A percentile compares a stretch with the other conserved stretches of the same genome.
Evolutionary conservation across 2,329 filamentous ascomycete species (phyloP).

Genomic region (Neofusicoccum umdonicola): DNA sequence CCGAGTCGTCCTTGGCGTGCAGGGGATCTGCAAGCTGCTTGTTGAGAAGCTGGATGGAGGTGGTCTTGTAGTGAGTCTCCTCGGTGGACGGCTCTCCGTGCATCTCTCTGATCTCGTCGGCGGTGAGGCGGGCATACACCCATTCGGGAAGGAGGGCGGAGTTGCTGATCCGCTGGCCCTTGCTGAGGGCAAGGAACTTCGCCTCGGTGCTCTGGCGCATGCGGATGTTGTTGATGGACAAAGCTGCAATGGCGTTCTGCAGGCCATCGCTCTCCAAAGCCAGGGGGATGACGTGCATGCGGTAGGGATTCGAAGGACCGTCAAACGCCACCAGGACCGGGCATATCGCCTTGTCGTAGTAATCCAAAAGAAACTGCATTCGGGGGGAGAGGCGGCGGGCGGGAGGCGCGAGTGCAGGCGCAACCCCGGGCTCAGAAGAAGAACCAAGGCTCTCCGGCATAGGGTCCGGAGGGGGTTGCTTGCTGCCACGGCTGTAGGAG

Average conservation of each 20-base stretch:
- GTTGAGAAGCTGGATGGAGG: slow-evolving; percentile 81
- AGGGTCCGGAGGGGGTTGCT: slow-evolving; percentile 5
- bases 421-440: slow-evolving; percentile 17
- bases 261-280: slow-evolving; percentile 75
- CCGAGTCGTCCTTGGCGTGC: slow-evolving; percentile 78
- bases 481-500: slow-evolving; percentile 28
- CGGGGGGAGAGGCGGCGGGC: slow-evolving; percentile 63
- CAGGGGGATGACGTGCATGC: slow-evolving; percentile 75
- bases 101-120: slow-evolving; percentile 38
- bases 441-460: slow-evolving; percentile 16
- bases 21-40: slow-evolving; percentile 74
- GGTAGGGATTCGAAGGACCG: slow-evolving; percentile 78
- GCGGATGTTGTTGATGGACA: slow-evolving; percentile 84
- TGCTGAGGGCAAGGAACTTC: slow-evolving; percentile 27
- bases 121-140: slow-evolving; percentile 36
- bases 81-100: slow-evolving; percentile 63
- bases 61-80: slow-evolving; percentile 80
- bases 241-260: slow-evolving; percentile 88
- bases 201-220: slow-evolving; percentile 70
- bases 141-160: slow-evolving; percentile 37
- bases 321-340: slow-evolving; percentile 91
- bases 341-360: slow-evolving; percentile 90
- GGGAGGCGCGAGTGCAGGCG: not conserved
- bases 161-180: slow-evolving; percentile 31
- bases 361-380: slow-evolving; percentile 86